Percentiles rank a stretch among this genome's conserved stretches.
phyloP scores from a whole-genome alignment of 2,329 filamentous ascomycete species.

The Neofusicoccum kwambonambiense region DNA sequence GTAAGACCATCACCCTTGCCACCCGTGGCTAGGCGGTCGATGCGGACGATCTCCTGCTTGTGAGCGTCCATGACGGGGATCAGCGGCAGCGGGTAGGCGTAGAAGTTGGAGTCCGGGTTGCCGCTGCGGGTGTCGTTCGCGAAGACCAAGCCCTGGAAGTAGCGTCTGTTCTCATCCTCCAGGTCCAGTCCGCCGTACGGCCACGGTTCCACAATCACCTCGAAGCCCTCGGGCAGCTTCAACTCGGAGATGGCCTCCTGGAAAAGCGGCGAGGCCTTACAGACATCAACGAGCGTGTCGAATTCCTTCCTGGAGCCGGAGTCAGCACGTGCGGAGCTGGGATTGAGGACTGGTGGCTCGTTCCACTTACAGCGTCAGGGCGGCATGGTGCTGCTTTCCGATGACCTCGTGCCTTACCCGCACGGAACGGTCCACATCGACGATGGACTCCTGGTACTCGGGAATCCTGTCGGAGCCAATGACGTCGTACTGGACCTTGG shows the following conservation, averaged over 20 bases:
- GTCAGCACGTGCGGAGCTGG: constrained; percentile 1
- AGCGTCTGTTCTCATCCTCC: constrained; percentile 48
- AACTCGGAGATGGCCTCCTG: constrained; percentile 52
- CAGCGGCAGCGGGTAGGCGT: constrained; percentile 39
- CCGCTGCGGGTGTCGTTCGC: constrained; percentile 47
- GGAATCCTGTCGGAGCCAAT: constrained; percentile 52
- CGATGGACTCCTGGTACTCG: constrained; percentile 55
- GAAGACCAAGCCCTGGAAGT: constrained; percentile 57
- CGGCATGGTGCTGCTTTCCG: constrained; percentile 49
- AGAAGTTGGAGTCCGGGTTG: constrained; percentile 44
- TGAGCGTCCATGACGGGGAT: constrained; percentile 39
- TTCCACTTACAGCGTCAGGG: constrained; percentile 44
- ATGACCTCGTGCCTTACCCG: constrained; percentile 47
- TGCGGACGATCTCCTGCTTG: constrained; percentile 33
- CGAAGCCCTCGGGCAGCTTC: constrained; percentile 55
- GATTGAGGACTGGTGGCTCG: background rate
- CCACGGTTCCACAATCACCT: constrained; percentile 57
- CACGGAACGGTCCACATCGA: constrained; percentile 47
- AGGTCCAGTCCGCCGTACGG: constrained; percentile 55
- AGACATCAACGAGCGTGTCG: constrained; percentile 47
- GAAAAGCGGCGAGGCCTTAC: constrained; percentile 53
- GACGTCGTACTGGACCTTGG: constrained; percentile 57
- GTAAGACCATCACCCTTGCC: constrained; percentile 37
- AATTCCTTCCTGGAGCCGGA: constrained; percentile 41
- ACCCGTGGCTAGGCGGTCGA: constrained; percentile 38